phyloP scores from a whole-genome alignment of 441 rosid species.

The Corymbia calophylla region DNA sequence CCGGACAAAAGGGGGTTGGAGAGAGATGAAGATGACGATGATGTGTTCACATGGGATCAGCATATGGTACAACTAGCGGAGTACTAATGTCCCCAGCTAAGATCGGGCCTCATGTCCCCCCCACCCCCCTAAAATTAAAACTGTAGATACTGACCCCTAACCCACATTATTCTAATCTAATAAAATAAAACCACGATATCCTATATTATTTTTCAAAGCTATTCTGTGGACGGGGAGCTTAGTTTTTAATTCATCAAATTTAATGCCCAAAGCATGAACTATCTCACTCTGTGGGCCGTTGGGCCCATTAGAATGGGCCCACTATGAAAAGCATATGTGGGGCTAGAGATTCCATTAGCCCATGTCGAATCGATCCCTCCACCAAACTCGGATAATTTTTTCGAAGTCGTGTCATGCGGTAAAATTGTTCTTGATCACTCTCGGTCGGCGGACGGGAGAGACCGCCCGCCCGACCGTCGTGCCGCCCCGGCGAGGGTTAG shows the following conservation, averaged over 20 bases:
- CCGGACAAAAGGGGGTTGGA: neutral
- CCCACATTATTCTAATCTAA: neutral
- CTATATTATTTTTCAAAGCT: neutral
- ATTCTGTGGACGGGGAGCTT: neutral
- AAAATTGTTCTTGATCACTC: neutral
- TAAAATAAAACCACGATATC: neutral
- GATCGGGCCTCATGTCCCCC: neutral
- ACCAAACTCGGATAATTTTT: neutral
- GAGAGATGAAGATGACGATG: neutral
- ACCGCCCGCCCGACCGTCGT: neutral
- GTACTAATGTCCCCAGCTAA: neutral
- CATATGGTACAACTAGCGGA: neutral
- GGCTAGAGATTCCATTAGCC: neutral
- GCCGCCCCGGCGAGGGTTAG: neutral
- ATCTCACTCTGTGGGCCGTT: neutral
- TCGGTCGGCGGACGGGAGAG: neutral
- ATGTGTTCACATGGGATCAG: neutral
- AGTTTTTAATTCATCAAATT: neutral
- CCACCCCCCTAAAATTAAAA: neutral
- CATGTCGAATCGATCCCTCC: neutral
- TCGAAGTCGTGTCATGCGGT: neutral
- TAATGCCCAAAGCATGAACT: neutral
- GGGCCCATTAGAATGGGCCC: neutral
- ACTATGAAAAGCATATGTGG: neutral
- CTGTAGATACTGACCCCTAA: neutral